These are phyloP conservation scores for Macaranga tanarius DNA, from an alignment of 441 rosid genomes.

Conservation along the genomic window DNA sequence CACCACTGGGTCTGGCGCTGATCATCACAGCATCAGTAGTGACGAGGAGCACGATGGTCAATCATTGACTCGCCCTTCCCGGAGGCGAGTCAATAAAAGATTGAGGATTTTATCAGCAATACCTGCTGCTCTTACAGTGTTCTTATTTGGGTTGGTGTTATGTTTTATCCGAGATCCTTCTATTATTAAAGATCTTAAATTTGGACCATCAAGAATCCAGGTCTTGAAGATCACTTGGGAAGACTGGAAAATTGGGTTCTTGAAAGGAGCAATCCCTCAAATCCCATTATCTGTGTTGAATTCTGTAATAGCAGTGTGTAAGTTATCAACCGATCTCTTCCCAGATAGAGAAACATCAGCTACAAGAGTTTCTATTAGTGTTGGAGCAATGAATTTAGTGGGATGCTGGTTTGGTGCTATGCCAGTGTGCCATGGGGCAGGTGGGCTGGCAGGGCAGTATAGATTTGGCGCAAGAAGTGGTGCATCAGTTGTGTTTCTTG, in stretches of 20 bases:
- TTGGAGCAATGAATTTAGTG: constrained; percentile 71
- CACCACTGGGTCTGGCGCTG: constrained; percentile 61
- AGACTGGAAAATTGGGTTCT: constrained; percentile 79
- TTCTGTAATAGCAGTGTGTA: constrained; percentile 77
- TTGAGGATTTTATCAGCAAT: constrained; percentile 44
- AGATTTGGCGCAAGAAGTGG: constrained; percentile 90
- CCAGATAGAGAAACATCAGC: constrained; percentile 67
- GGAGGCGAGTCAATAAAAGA: constrained; percentile 27
- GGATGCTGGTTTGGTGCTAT: constrained; percentile 91
- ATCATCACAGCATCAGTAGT: constrained; percentile 20
- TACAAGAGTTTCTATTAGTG: constrained; percentile 56
- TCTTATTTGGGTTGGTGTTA: constrained; percentile 55
- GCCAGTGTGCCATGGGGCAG: constrained; percentile 89
- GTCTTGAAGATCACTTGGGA: constrained; percentile 45
- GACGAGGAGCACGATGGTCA: neutral
- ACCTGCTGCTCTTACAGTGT: constrained; percentile 72
- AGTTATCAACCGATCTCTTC: constrained; percentile 64
- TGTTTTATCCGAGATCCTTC: constrained; percentile 59
- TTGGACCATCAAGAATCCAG: constrained; percentile 63
- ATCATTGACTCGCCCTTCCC: neutral
- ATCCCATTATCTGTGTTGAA: constrained; percentile 71
- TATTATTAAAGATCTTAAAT: constrained; percentile 38
- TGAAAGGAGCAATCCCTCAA: constrained; percentile 70
- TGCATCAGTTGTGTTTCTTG: constrained; percentile 65
- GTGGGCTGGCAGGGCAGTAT: constrained; percentile 85